Percentiles rank a stretch among this genome's conserved stretches.
Conservation (phyloP, 768 basidiomycete genomes). For the Cystobasidium ongulense region DNA sequence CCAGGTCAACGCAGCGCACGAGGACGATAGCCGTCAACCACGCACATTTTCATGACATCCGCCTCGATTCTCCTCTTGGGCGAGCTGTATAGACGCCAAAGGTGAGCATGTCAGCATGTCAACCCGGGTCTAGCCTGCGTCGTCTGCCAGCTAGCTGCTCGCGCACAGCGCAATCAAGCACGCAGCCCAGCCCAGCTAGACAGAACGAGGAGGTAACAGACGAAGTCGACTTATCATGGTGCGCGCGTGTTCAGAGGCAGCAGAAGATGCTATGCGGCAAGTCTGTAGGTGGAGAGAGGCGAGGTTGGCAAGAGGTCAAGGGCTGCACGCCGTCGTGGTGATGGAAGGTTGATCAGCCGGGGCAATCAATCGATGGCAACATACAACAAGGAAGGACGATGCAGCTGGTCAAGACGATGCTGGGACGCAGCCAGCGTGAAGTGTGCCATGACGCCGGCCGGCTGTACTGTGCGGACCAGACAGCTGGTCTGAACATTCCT, state of each 20-base stretch:
- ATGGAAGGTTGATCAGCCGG: background rate
- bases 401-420: background rate
- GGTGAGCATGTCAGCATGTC: background rate
- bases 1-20: background rate
- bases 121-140: background rate
- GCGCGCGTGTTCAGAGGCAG: background rate
- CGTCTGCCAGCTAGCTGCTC: background rate
- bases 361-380: background rate
- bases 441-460: no score
- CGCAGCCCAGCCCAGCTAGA: background rate
- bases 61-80: slow-evolving; percentile 95
- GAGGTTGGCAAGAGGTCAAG: background rate
- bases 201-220: background rate
- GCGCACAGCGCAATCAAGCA: background rate
- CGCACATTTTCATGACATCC: slow-evolving; percentile 98
- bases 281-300: background rate
- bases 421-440: background rate
- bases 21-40: no score
- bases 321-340: background rate
- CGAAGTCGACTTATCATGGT: background rate
- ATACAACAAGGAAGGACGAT: background rate
- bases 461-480: no score
- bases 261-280: background rate
- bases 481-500: no score
- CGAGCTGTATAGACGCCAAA: slow-evolving; percentile 53